Conservation (phyloP, 306 rosid genomes). For the Quercus mongolica region DNA sequence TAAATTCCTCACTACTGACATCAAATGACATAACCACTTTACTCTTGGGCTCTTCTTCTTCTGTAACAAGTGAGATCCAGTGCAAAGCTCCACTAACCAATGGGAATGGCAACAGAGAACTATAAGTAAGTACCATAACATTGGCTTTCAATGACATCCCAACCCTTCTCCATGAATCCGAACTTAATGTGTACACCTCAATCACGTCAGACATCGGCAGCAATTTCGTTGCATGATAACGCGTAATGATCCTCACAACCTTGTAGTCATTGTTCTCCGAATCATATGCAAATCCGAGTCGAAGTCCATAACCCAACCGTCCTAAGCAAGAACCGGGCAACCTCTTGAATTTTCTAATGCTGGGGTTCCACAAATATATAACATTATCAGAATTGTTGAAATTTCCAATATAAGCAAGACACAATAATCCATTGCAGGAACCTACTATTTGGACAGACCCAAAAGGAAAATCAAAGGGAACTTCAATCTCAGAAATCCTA, state of each 20-base stretch:
- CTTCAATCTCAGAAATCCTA: neutral
- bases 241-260: no score
- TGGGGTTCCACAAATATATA: neutral
- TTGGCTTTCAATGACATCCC: no score
- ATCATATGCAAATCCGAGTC: neutral
- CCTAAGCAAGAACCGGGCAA: neutral
- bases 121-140: no score
- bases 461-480: neutral
- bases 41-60: no score
- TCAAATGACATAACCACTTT: neutral
- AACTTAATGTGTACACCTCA: no score
- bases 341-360: neutral
- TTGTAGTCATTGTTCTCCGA: no score
- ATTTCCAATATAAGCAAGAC: accelerated
- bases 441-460: neutral
- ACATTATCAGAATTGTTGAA: accelerated
- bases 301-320: no score
- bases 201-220: no score
- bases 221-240: no score
- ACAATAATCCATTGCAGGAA: neutral
- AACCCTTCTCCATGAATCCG: no score
- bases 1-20: neutral
- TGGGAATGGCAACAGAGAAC: neutral
- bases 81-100: neutral
- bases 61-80: no score